Evolutionary conservation across 371 early-diverging fungal genomes (phyloP), one percentile per base, ranked within the genome.

Genomic region (Hamiltosporidium tvaerminnensis): DNA sequence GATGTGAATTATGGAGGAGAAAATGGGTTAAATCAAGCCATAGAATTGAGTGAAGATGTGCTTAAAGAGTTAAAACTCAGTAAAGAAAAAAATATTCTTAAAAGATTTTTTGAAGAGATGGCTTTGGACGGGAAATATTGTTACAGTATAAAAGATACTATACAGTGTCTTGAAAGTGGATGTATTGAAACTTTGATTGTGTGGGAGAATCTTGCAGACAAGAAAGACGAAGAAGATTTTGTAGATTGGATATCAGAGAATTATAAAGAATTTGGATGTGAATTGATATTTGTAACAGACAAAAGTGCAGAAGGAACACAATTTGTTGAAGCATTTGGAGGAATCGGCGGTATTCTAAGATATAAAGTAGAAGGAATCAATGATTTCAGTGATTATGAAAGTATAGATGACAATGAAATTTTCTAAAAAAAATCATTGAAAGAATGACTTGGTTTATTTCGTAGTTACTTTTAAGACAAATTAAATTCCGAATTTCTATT

Each of bases 1-100:
- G 97, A 96, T 78, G 93, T 94, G 4, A 89, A 89, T 47, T 96
- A 97, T 74, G 97, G 98, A 71, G 96, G 95, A 57, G 93, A 94
- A 71, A 92, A 93, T 80, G 98, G 98, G 4, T 90, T 97, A 80
- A 93, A 96, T 75, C 89, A 93, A 80, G 98, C 98, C 37, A 96
- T 97, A 68, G 91, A 91, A 65, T 81, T 96, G 59, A 84, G 87
- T 57, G 86, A 85, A 57, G 96, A 94, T 73, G 83, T 87, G 23
- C 82, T 96, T 30, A 82, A 86, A 68, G 91, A 93, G 71, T 91
- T 94, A 70, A 96, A 94, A 81, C 89, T 93, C 66, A 85, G 92
- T 53, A 92, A 92, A 81, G 98, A 97, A 81, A 93, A 95, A 84
- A 89, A 91, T 74, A 82, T 94, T 59, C 86, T 98, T 65, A 83